Evolutionary conservation across 2,329 filamentous ascomycete species (phyloP), one percentile per base, ranked within the genome.

Genomic region (Monosporascus ibericus): DNA sequence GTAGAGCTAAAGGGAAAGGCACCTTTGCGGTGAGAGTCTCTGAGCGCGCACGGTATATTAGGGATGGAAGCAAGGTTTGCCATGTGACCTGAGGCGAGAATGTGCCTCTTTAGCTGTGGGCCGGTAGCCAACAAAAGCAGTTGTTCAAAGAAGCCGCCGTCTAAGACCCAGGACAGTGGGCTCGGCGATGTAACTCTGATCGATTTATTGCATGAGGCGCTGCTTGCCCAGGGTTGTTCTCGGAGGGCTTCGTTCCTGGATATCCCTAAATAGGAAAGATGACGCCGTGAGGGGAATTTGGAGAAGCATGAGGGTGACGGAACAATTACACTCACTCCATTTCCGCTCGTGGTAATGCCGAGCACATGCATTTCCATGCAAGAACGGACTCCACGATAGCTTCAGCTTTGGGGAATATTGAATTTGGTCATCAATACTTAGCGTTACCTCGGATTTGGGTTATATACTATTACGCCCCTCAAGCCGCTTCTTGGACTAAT

Each of bases 191-290:
- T 49, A 48, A 53, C 50, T 52, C 55, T 47, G 53, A 38, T 50
- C 46, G 52, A 42, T 50, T 47, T 50, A 50, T 49, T 56, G 55
- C 52, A 54, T 53, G 47, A 38, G 46, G 36, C 50, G 27, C 60
- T 61, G 62, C 60, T 36, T 48, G 47, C 60, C 61, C 44, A 58
- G 60, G 18, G 52, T 49, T 51, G 51, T 51, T 57, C 51, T 59
- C 61, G 62, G 61, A 64, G 55, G 52, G 30, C 1, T 51, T 49
- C 55, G 47, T 50, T 47, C 52, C 52, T 53, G 57, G 48, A 53
- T 27, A 52, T 25, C 53, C 60, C 55, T 50, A 48, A 63, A 60
- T 60, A 62, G 61, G 61, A 55, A 64, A 56, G 51, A 56, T 51
- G 52, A 51, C 51, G 49, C 53, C 55, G 56, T 52, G 55, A 53